Evolutionary conservation across 441 rosid genomes (phyloP), one percentile per base, ranked within the genome.

Genomic region (Cnidoscolus chayamansa): DNA sequence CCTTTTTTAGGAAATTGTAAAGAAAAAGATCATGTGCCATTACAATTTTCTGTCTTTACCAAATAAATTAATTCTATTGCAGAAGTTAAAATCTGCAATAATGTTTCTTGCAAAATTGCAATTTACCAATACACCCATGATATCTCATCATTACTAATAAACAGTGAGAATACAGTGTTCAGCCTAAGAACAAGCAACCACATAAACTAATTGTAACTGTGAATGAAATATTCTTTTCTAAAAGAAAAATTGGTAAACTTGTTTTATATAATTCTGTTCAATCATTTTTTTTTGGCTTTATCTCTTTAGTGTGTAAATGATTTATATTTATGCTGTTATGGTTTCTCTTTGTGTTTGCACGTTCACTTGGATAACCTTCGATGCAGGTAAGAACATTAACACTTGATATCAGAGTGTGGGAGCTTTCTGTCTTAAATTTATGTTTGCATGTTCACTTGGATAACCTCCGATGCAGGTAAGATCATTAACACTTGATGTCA

Each of bases 341-440:
- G 11, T 64, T 56, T 15, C 31, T 71, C 63, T 51, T 73, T 43
- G 54, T 20, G 16, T 25, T 54, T 58, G 30, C 16, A 17, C 50
- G 62, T 54, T 77, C 59, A 63, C 60, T 17, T 45, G 20, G 16
- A 58, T 67, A 67, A 79, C 63, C 55, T 79, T 70, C 76, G 20
- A 67, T 78, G 76, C 89, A 93, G 99, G 97, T 96, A 78, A 90
- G 99, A 73, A 91, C 99, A 49, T 86, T 96, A 72, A 93, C 91
- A n/a, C 99, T 93, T 76, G 98, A 96, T 78, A 93, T 96, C 64
- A 91, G 89, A 85, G 94, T 86, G 66, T 91, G 97, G 97, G 97
- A 94, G 73, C 93, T 93, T 48, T 91, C 92, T 25, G 87, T 94
- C 25, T 72, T 94, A 84, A 85, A 78, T 71, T 75, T 91, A 74